Conservation (phyloP, 2,329 filamentous ascomycete genomes). For the Paecilomyces dactylethromorphus region DNA sequence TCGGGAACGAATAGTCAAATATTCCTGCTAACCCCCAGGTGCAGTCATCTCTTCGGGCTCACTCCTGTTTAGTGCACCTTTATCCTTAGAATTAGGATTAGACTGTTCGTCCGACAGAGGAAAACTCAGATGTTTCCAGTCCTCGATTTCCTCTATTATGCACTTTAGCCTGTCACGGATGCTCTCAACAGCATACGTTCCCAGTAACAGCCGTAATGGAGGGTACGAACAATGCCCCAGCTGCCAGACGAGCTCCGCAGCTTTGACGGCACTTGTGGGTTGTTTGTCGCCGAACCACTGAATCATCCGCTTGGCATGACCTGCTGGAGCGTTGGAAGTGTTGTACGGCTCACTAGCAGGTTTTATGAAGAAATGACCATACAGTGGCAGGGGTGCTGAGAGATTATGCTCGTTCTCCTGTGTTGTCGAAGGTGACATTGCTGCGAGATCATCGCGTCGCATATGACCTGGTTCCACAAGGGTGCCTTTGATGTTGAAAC, state of each 20-base stretch:
- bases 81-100: background rate
- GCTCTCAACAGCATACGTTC: conserved; percentile 92
- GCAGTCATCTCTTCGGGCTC: background rate
- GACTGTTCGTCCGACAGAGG: conserved; percentile 31
- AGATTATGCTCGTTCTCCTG: conserved; percentile 23
- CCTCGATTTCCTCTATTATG: conserved; percentile 90
- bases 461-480: conserved; percentile 88
- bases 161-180: conserved; percentile 82
- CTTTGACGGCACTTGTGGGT: conserved; percentile 86
- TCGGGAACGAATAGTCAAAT: background rate
- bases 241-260: conserved; percentile 90
- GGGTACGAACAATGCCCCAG: conserved; percentile 92
- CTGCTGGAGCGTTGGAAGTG: conserved; percentile 68
- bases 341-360: conserved; percentile 76
- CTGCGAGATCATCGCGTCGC: conserved; percentile 63
- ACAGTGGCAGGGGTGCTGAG: conserved; percentile 61
- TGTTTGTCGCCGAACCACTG: conserved; percentile 92
- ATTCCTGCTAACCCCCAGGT: background rate
- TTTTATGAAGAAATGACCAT: conserved; percentile 90
- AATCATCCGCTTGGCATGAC: conserved; percentile 84
- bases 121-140: conserved; percentile 84
- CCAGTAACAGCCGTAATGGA: conserved; percentile 76
- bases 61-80: background rate
- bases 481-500: conserved; percentile 87
- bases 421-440: conserved; percentile 22